These are phyloP conservation scores for Auriscalpium microsporum DNA, from an alignment of 768 basidiomycete species.

Conservation along the genomic window DNA sequence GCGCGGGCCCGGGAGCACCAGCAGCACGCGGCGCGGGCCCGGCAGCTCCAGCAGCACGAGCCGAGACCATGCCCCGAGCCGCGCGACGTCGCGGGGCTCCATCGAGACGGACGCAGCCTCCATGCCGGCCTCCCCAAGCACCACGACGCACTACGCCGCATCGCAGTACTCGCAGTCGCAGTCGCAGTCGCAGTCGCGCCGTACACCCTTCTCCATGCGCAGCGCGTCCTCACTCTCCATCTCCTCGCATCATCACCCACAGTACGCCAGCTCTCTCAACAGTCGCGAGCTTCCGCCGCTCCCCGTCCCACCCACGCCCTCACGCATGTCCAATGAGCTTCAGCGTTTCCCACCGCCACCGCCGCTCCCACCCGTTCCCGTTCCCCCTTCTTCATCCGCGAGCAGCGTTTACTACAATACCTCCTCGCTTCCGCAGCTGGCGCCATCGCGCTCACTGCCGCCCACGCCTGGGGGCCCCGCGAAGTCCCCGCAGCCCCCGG, in stretches of 20 bases:
- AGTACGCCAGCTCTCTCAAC: not conserved
- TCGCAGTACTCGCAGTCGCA: not conserved
- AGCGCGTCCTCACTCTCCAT: not conserved
- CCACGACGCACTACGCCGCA: not conserved
- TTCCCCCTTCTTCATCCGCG: not conserved
- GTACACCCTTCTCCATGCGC: not conserved
- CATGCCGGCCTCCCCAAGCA: not conserved
- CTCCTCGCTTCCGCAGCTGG: not conserved
- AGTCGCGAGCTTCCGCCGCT: not conserved
- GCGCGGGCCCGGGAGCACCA: not conserved
- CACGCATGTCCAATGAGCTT: not conserved
- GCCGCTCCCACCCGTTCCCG: not conserved
- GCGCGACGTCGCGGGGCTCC: not conserved
- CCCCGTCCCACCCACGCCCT: not conserved
- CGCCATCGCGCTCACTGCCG: not conserved
- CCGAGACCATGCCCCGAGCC: not conserved
- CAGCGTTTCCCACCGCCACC: not conserved
- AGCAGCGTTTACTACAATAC: not conserved
- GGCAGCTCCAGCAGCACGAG: not conserved
- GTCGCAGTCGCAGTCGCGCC: not conserved
- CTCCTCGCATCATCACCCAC: not conserved
- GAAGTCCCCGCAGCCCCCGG: not conserved
- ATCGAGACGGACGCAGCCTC: not conserved
- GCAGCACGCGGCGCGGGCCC: not conserved
- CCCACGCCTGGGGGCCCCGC: not conserved